These are phyloP conservation scores for Coelastrella sp. DNA, from an alignment of 139 green algal species.

Conservation along the genomic window DNA sequence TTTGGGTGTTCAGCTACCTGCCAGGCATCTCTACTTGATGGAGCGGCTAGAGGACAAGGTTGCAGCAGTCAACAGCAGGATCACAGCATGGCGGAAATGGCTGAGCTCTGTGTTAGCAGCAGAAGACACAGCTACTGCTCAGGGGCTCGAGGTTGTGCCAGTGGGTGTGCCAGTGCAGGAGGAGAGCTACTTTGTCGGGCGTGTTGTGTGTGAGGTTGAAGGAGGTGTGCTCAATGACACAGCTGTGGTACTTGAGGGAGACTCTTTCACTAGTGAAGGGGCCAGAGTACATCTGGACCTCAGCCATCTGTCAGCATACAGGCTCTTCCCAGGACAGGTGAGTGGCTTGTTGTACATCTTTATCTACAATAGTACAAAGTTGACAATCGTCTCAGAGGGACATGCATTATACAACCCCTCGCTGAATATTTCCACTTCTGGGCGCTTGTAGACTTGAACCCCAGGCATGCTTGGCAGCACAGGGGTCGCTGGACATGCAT, in stretches of 20 bases:
- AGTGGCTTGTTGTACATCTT: too few species aligned
- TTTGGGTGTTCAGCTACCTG: conserved; percentile 36
- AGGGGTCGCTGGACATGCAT: too few species aligned
- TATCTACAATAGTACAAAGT: too few species aligned
- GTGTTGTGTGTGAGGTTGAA: conserved; percentile 66
- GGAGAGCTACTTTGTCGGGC: conserved; percentile 71
- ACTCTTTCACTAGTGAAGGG: conserved; percentile 63
- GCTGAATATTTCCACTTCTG: too few species aligned
- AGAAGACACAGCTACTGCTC: not conserved
- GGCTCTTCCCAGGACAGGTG: conserved; percentile 57
- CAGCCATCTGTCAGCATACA: conserved; percentile 51
- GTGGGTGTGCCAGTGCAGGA: conserved; percentile 68
- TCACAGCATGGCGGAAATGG: conserved; percentile 51
- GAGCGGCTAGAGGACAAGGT: conserved; percentile 72
- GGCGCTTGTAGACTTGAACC: too few species aligned
- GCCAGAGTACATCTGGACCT: conserved; percentile 80
- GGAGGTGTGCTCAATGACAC: conserved; percentile 72
- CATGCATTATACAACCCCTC: too few species aligned
- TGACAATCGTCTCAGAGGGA: too few species aligned
- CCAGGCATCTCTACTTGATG: conserved; percentile 56
- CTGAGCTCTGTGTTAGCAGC: conserved; percentile 43
- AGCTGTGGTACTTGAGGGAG: conserved; percentile 85
- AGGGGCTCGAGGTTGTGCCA: conserved; percentile 35
- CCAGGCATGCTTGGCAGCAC: too few species aligned
- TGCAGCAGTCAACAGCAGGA: conserved; percentile 65